Evolutionary conservation across 2,329 filamentous ascomycete genomes (phyloP).

Genomic region (Diplocarpon mali): DNA sequence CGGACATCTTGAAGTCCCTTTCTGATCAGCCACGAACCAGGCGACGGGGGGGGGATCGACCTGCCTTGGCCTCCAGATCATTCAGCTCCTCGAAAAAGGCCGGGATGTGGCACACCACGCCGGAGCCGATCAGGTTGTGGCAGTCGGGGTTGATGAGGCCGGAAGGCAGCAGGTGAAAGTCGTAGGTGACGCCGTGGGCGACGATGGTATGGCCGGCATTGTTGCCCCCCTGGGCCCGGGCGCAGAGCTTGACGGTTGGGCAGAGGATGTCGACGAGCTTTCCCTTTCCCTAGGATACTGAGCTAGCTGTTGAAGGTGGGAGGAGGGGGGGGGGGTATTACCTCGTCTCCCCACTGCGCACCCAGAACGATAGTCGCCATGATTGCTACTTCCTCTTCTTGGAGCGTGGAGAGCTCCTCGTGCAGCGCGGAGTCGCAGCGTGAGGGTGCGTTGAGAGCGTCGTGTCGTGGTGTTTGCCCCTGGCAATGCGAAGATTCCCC

Average conservation of each 20-base stretch:
- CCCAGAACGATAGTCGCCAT: constrained; percentile 5
- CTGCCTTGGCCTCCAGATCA: constrained; percentile 41
- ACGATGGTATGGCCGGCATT: constrained; percentile 40
- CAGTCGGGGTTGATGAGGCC: constrained; percentile 62
- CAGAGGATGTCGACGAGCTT: constrained; percentile 46
- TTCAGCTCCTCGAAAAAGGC: constrained; percentile 55
- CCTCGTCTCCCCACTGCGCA: constrained; percentile 5
- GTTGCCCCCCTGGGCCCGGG: constrained; percentile 31
- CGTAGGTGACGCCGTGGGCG: constrained; percentile 32
- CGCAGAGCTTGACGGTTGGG: constrained; percentile 6
- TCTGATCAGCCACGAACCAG: background rate
- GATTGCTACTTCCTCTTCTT: background rate
- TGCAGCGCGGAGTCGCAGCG: no score
- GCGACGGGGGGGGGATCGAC: background rate
- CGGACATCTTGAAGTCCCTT: constrained; percentile 40
- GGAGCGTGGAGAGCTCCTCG: no score
- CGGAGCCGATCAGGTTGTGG: constrained; percentile 65
- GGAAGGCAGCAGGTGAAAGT: constrained; percentile 49
- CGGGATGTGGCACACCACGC: constrained; percentile 55
- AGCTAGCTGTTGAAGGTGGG: background rate
- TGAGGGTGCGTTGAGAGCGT: no score
- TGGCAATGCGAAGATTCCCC: no score
- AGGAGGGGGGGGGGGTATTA: background rate
- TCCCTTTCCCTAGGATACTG: constrained; percentile 33
- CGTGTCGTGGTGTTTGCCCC: no score